Percentiles rank a stretch among this genome's conserved stretches.
Conservation (phyloP, 1,139 yeast species). For the Kluyveromyces sp. region DNA sequence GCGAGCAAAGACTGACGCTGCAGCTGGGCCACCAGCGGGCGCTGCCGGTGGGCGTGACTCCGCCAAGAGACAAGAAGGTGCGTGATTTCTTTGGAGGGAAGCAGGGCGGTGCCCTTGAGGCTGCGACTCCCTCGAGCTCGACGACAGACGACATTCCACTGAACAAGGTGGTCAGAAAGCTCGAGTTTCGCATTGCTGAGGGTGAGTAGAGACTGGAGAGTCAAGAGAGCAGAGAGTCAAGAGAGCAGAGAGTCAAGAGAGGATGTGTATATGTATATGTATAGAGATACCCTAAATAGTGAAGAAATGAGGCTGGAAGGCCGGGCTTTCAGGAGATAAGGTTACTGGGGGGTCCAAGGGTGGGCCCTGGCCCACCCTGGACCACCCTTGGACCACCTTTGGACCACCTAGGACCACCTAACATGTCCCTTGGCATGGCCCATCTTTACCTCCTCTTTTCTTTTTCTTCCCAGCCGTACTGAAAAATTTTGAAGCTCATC, state of each 20-base stretch:
- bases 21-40: conserved; percentile 11
- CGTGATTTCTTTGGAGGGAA: conserved; percentile 12
- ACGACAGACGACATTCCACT: conserved; percentile 18
- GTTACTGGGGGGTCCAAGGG: too few relatives aligned
- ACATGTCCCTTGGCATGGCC: too few relatives aligned
- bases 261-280: too few relatives aligned
- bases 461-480: not conserved
- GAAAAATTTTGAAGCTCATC: conserved; percentile 10
- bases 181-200: conserved; percentile 13
- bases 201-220: conserved; percentile 7
- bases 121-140: conserved; percentile 6
- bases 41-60: conserved; percentile 18
- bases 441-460: too few relatives aligned
- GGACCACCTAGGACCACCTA: too few relatives aligned
- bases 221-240: not conserved
- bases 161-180: conserved; percentile 17
- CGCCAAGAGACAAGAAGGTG: conserved; percentile 17
- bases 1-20: conserved; percentile 11
- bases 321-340: too few relatives aligned
- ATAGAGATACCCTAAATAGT: too few relatives aligned
- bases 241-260: too few relatives aligned
- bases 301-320: too few relatives aligned
- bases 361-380: too few relatives aligned
- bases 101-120: not conserved
- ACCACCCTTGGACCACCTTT: too few relatives aligned